Conservation (phyloP, 164 flowering plant genomes). For the Vitis vinifera region DNA sequence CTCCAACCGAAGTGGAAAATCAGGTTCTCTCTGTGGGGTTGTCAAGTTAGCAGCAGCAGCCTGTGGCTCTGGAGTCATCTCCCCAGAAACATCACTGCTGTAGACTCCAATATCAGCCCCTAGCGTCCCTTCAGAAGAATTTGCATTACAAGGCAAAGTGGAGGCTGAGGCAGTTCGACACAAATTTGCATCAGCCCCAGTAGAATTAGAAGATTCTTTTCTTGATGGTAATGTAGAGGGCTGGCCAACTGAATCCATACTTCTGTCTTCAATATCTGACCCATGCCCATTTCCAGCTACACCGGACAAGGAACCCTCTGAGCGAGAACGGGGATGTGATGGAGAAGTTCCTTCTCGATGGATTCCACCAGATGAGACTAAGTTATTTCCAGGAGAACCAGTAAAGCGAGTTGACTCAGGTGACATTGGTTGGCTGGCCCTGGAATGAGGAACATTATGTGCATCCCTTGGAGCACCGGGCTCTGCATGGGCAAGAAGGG, state of each 20-base stretch:
- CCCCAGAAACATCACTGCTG: slow-evolving; percentile 72
- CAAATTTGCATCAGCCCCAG: slow-evolving; percentile 29
- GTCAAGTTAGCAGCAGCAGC: slow-evolving; percentile 26
- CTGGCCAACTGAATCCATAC: slow-evolving; percentile 31
- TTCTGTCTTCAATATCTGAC: slow-evolving; percentile 39
- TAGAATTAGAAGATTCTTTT: slow-evolving; percentile 33
- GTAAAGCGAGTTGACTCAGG: slow-evolving; percentile 42
- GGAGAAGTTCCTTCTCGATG: slow-evolving; percentile 42
- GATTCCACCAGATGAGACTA: slow-evolving; percentile 34
- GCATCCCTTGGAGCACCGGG: slow-evolving; percentile 38
- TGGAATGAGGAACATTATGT: slow-evolving; percentile 27
- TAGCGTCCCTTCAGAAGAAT: slow-evolving; percentile 24
- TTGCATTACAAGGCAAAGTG: slow-evolving; percentile 32
- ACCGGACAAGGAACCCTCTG: slow-evolving; percentile 44
- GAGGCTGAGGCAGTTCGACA: slow-evolving; percentile 49
- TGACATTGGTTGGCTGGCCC: slow-evolving; percentile 37
- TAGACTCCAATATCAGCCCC: slow-evolving; percentile 43
- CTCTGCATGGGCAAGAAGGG: slow-evolving; percentile 45
- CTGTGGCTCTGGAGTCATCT: slow-evolving; percentile 45
- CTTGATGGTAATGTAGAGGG: slow-evolving; percentile 33
- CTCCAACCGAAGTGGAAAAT: slow-evolving; percentile 46
- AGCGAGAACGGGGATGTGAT: slow-evolving; percentile 53
- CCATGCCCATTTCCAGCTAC: slow-evolving; percentile 49
- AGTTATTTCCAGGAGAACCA: slow-evolving; percentile 35
- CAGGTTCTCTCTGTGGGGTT: slow-evolving; percentile 49